These are phyloP conservation scores for Trypanosoma rangeli DNA, from an alignment of 208 protist genomes.

Conservation along the genomic window DNA sequence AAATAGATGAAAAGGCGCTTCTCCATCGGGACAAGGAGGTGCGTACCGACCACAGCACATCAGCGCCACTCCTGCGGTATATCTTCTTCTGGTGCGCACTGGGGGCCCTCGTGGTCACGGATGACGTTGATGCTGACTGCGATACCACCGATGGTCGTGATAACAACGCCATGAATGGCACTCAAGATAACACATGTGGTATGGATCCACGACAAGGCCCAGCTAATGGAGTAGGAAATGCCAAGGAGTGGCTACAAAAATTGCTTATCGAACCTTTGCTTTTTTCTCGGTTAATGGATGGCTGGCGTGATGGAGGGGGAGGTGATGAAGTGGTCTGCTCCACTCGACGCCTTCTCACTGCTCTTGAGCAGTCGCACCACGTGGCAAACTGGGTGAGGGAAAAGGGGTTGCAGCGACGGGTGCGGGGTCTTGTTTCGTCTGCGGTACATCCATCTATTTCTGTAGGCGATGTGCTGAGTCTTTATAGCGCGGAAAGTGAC, in stretches of 20 bases:
- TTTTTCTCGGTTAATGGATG: background rate
- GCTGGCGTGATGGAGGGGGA: background rate
- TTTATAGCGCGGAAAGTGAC: slow-evolving; percentile 20
- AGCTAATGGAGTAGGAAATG: background rate
- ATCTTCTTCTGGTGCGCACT: slow-evolving; percentile 19
- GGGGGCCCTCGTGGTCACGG: slow-evolving; percentile 11
- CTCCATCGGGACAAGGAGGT: background rate
- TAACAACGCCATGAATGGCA: background rate
- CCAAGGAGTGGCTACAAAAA: background rate
- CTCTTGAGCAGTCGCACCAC: slow-evolving; percentile 12
- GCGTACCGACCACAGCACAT: background rate
- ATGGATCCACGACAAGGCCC: background rate
- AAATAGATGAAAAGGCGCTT: background rate
- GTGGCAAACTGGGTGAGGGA: slow-evolving; percentile 4
- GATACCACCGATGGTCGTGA: background rate
- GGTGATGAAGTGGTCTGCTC: background rate
- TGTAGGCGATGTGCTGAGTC: background rate
- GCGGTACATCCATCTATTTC: background rate
- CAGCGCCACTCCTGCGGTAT: background rate
- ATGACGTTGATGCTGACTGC: background rate
- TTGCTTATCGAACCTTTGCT: background rate
- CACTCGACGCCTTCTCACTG: background rate
- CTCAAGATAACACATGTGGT: no score
- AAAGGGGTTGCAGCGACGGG: slow-evolving; percentile 10
- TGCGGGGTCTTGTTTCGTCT: background rate